Evolutionary conservation across 2,329 filamentous ascomycete species (phyloP), one percentile per base, ranked within the genome.

Genomic region (Thelonectria olida): DNA sequence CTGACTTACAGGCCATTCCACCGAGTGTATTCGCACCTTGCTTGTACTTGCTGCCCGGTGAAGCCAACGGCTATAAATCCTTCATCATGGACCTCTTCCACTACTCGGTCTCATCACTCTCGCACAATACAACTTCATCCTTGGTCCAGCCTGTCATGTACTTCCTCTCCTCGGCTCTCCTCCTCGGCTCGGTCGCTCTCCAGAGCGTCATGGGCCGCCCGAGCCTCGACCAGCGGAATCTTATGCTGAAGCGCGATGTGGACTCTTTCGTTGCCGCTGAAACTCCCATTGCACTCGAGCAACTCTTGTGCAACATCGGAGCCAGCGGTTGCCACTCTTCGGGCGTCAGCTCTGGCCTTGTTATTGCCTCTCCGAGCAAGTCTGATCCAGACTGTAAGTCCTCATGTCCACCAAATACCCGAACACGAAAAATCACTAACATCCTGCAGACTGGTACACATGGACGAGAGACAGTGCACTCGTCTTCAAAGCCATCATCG

Each of bases 381-480:
- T 65, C 66, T 15, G 77, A 84, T 51, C 87, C 87, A 5, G 79
- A 87, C 68, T 89, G 86, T 88, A 75, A 78, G 83, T 25, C 22
- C 19, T 4, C 73, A 38, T 31, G 17, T 2, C 4, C 15, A 15
- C 28, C 13, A 31, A 34, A 38, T 54, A 10, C 9, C 7, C 28
- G 2, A 12, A 3, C 31, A 7, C 5, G 8, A 4, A 2, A 12
- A 22, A 3, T 45, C 7, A 13, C 42, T 72, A 17, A 73, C 38
- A 55, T 10, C 3, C 10, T 2, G 7, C 10, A 92, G 90, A 94
- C 75, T 93, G 85, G 72, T 94, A 88, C 72, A 92, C 90, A 1
- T 95, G 92, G 92, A 92, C 89, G 2, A 81, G 92, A 70, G 92
- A 95, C 74, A 85, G 89, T 15, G 90, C 88, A 22, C 81, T 94